Conservation (phyloP, 768 basidiomycete species). For the Steccherinum ochraceum region DNA sequence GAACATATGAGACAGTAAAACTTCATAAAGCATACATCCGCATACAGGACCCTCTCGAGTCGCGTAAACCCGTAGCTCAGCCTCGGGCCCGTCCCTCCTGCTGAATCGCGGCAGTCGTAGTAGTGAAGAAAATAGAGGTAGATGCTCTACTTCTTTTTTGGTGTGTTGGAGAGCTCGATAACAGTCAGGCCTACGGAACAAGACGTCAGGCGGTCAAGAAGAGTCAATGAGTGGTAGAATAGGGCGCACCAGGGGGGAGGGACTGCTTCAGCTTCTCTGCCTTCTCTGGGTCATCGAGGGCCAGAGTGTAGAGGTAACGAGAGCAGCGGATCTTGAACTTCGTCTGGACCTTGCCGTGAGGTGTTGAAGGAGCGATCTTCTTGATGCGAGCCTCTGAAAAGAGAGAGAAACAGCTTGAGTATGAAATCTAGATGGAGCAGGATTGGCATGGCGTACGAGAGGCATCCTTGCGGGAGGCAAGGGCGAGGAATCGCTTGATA, state of each 20-base stretch:
- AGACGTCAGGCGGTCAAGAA: background rate
- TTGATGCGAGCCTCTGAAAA: slow-evolving; percentile 92
- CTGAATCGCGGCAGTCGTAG: no score
- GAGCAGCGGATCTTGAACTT: slow-evolving; percentile 99
- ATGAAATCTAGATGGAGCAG: background rate
- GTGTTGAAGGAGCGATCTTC: slow-evolving; percentile 69
- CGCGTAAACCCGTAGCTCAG: no score
- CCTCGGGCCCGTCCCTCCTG: no score
- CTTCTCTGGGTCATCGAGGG: slow-evolving; percentile 94
- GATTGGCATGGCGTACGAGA: slow-evolving; percentile 60
- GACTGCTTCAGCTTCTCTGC: slow-evolving; percentile 96
- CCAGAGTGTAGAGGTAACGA: slow-evolving; percentile 95
- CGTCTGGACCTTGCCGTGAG: slow-evolving; percentile 72
- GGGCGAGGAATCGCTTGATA: slow-evolving; percentile 98
- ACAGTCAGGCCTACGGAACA: slow-evolving; percentile 55
- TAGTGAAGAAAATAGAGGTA: no score
- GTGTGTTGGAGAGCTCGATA: slow-evolving; percentile 60
- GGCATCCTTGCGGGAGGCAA: slow-evolving; percentile 96
- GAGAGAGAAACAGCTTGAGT: background rate
- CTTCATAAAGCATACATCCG: no score
- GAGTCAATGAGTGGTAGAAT: background rate
- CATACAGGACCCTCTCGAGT: no score
- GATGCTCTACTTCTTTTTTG: slow-evolving; percentile 67
- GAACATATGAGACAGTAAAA: no score
- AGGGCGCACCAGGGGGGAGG: slow-evolving; percentile 81